phyloP scores from a whole-genome alignment of 805 yeast species.

The Zygosaccharomyces rouxii region DNA sequence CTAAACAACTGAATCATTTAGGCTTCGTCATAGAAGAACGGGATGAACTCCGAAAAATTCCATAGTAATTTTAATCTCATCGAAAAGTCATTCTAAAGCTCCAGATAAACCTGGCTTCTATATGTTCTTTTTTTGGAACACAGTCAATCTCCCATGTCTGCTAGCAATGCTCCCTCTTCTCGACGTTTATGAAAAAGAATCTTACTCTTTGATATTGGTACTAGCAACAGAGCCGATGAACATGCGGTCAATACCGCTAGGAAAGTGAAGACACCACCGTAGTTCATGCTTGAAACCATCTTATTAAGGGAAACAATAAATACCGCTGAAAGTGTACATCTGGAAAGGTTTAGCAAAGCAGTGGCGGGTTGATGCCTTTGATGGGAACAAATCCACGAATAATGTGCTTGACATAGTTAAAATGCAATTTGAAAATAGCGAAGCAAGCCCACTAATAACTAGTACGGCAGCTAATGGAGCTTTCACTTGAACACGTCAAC shows the following conservation, averaged over 20 bases:
- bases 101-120: too few relatives aligned
- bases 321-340: slow-evolving; percentile 69
- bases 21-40: too few relatives aligned
- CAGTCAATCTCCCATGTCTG: too few relatives aligned
- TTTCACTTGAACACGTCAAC: slow-evolving; percentile 62
- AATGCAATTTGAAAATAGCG: slow-evolving; percentile 55
- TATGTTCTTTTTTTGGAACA: too few relatives aligned
- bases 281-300: slow-evolving; percentile 53
- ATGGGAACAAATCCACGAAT: slow-evolving; percentile 69
- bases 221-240: slow-evolving; percentile 17
- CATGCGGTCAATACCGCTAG: slow-evolving; percentile 47
- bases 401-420: slow-evolving; percentile 58
- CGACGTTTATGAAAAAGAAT: too few relatives aligned
- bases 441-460: slow-evolving; percentile 52
- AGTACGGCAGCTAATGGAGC: slow-evolving; percentile 52
- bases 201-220: too few relatives aligned
- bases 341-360: slow-evolving; percentile 62
- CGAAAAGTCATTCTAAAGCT: too few relatives aligned
- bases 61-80: too few relatives aligned
- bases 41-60: too few relatives aligned
- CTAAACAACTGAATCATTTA: too few relatives aligned
- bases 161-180: too few relatives aligned
- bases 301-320: slow-evolving; percentile 61
- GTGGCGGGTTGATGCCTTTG: slow-evolving; percentile 68
- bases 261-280: slow-evolving; percentile 78